These are phyloP conservation scores for Chlorella ohadii DNA, from an alignment of 139 green algal genomes.

Conservation along the genomic window DNA sequence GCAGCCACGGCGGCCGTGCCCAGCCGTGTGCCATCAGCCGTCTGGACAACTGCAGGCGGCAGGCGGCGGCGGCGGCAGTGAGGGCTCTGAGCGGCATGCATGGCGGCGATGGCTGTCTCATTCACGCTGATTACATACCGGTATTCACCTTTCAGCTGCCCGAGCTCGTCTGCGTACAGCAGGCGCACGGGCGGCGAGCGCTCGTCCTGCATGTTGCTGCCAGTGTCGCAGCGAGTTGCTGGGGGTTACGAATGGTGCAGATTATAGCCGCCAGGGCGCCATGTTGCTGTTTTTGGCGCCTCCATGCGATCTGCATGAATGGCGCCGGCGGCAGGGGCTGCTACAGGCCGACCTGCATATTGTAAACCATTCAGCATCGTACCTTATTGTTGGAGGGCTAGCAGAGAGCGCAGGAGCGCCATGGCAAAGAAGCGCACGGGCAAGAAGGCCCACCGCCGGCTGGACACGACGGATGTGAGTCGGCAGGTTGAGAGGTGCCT, in stretches of 20 bases:
- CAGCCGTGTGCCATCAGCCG: not conserved
- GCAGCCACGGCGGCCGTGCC: not conserved
- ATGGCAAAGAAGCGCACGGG: conserved; percentile 39
- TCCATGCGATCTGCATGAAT: too few species aligned
- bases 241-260: too few species aligned
- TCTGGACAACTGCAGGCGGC: conserved; percentile 39
- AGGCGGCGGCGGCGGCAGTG: not conserved
- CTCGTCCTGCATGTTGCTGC: not conserved
- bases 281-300: too few species aligned
- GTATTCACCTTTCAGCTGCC: conserved; percentile 33
- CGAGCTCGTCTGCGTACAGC: conserved; percentile 36
- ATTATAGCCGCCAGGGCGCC: too few species aligned
- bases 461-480: conserved; percentile 46
- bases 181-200: conserved; percentile 27
- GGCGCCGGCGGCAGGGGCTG: too few species aligned
- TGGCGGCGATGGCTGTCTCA: too few species aligned
- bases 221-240: too few species aligned
- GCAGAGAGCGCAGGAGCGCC: not conserved
- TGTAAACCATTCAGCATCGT: too few species aligned
- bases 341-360: too few species aligned
- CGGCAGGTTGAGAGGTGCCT: too few species aligned
- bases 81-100: not conserved
- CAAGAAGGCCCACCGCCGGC: conserved; percentile 25
- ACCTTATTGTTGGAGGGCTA: not conserved
- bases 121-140: not conserved